phyloP scores from a whole-genome alignment of 164 flowering plant species.

The Vitis rupestris region DNA sequence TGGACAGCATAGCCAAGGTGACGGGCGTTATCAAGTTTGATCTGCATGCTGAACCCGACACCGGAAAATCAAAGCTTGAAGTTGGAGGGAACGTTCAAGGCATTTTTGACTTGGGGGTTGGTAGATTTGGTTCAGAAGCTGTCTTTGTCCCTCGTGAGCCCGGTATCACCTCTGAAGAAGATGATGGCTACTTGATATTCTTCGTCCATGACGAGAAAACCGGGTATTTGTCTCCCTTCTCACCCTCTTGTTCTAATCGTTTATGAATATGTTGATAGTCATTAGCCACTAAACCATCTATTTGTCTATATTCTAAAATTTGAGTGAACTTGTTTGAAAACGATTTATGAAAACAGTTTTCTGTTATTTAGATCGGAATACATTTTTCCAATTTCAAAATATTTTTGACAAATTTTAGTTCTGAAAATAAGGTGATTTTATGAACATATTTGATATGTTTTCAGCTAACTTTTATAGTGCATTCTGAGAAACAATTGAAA shows the following conservation, averaged over 20 bases:
- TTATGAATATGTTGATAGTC: no score
- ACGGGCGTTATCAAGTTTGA: slow-evolving; percentile 84
- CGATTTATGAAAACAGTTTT: no score
- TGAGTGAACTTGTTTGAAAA: no score
- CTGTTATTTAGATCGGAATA: no score
- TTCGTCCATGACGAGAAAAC: slow-evolving; percentile 85
- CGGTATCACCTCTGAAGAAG: slow-evolving; percentile 77
- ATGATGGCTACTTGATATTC: slow-evolving; percentile 92
- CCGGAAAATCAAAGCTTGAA: slow-evolving; percentile 65
- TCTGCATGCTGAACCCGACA: slow-evolving; percentile 76
- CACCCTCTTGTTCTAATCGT: not conserved
- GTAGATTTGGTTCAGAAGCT: slow-evolving; percentile 94
- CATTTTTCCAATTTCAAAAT: no score
- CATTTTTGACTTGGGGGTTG: slow-evolving; percentile 73
- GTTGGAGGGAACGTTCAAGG: slow-evolving; percentile 93
- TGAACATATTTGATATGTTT: no score
- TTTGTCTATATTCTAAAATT: no score
- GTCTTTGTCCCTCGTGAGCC: slow-evolving; percentile 81
- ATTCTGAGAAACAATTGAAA: no score
- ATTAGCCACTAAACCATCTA: no score
- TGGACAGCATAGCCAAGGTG: slow-evolving; percentile 79
- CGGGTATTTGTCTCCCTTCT: slow-evolving; percentile 48
- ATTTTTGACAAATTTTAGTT: no score
- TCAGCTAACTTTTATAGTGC: no score
- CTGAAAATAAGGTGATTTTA: no score